A percentile compares a stretch with the other conserved stretches of the same genome.
Conservation (phyloP, 208 protist species). For the Acanthamoeba culbertsoni region DNA sequence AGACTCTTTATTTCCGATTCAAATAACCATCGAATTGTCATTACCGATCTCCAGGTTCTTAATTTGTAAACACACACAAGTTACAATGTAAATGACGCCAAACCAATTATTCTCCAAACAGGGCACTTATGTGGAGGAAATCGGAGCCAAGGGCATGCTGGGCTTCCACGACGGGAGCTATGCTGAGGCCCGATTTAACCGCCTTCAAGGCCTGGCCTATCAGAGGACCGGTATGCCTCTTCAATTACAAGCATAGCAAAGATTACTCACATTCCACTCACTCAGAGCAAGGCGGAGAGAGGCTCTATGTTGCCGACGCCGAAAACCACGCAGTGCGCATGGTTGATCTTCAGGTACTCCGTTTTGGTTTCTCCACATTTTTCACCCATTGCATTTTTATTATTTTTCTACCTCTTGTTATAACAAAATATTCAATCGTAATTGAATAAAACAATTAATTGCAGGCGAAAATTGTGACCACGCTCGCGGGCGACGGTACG, state of each 20-base stretch:
- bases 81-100: too few species aligned
- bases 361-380: background rate
- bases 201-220: background rate
- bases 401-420: background rate
- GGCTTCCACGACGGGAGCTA: constrained; percentile 8
- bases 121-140: background rate
- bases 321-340: background rate
- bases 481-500: background rate
- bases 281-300: background rate
- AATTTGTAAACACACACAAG: too few species aligned
- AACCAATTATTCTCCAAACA: too few species aligned
- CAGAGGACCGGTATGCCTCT: background rate
- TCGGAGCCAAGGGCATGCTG: background rate
- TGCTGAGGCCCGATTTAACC: background rate
- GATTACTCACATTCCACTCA: background rate
- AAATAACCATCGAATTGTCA: constrained; percentile 2
- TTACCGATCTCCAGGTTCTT: background rate
- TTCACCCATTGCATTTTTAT: background rate
- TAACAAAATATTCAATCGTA: too few species aligned
- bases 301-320: background rate
- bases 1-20: constrained; percentile 23
- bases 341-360: background rate
- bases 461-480: background rate
- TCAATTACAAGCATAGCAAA: background rate
- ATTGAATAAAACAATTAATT: too few species aligned